A percentile compares a stretch with the other conserved stretches of the same genome.
phyloP scores from a whole-genome alignment of 768 basidiomycete species.

The Pluteus cervinus region DNA sequence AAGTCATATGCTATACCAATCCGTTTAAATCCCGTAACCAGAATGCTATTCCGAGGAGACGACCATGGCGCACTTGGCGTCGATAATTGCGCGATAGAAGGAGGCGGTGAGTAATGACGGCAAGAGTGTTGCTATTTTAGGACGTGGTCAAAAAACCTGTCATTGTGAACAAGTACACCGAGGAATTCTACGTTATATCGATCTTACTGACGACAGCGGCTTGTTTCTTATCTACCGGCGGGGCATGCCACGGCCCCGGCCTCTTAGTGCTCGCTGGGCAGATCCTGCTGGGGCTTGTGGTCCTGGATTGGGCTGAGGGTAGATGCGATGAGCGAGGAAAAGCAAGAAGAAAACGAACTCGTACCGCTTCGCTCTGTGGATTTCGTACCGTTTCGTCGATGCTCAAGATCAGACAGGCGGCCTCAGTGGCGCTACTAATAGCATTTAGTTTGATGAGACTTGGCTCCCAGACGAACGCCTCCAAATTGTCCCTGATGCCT shows the following conservation, averaged over 20 bases:
- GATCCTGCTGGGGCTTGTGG: conserved; percentile 90
- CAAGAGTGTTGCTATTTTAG: conserved; percentile 11
- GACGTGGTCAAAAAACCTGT: not conserved
- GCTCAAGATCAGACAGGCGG: conserved; percentile 91
- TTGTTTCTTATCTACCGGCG: conserved; percentile 43
- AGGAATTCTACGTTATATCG: not conserved
- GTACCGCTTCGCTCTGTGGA: conserved; percentile 88
- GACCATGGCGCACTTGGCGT: conserved; percentile 14
- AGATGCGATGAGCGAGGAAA: conserved; percentile 14
- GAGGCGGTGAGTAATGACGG: conserved; percentile 1
- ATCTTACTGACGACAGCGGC: conserved; percentile 4
- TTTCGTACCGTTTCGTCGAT: conserved; percentile 97
- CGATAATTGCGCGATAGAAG: conserved; percentile 18
- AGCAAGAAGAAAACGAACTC: conserved; percentile 15
- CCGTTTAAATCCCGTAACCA: too few species aligned
- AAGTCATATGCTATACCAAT: too few species aligned
- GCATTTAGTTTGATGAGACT: conserved; percentile 94
- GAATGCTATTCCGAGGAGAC: too few species aligned
- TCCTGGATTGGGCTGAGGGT: conserved; percentile 64
- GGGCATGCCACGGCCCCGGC: conserved; percentile 79
- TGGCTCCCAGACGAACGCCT: conserved; percentile 98
- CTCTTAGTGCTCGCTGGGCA: conserved; percentile 79
- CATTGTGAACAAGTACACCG: not conserved
- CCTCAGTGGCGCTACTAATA: conserved; percentile 91
- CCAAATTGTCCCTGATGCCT: conserved; percentile 93